Evolutionary conservation across 2,329 filamentous ascomycete species (phyloP).

Genomic region (Tricladium varicosporioides): DNA sequence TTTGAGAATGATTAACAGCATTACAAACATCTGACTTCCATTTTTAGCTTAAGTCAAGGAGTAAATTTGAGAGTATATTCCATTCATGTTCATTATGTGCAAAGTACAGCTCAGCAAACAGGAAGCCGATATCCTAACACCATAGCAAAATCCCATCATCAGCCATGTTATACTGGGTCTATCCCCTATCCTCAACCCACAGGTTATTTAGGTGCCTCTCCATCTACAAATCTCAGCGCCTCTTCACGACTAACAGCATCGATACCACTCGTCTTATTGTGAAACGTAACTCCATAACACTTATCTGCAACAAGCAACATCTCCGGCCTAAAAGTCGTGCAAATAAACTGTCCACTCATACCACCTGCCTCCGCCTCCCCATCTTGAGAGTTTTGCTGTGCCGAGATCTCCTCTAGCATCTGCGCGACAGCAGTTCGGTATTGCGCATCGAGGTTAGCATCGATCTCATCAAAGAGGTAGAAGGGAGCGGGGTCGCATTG

Average conservation of each 20-base stretch:
- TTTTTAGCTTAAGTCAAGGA: too few species aligned
- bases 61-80: too few species aligned
- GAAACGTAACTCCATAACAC: constrained; percentile 94
- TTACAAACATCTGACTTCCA: too few species aligned
- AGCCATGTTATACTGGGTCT: neutral
- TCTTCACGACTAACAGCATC: constrained; percentile 86
- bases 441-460: constrained; percentile 96
- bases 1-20: too few species aligned
- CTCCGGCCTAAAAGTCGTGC: constrained; percentile 96
- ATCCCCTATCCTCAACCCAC: neutral
- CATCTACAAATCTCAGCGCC: constrained; percentile 91
- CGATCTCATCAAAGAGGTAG: constrained; percentile 98
- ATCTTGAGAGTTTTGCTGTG: constrained; percentile 45
- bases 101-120: too few species aligned
- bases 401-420: constrained; percentile 77
- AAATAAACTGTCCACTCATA: constrained; percentile 81
- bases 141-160: neutral
- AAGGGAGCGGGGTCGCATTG: constrained; percentile 96
- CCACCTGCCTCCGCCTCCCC: constrained; percentile 37
- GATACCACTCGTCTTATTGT: constrained; percentile 91
- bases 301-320: constrained; percentile 95
- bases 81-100: too few species aligned
- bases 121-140: neutral
- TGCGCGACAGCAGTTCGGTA: constrained; percentile 94
- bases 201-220: constrained; percentile 50